phyloP scores from a whole-genome alignment of 2,329 filamentous ascomycete species.

The Phyllosticta citrichinensis region DNA sequence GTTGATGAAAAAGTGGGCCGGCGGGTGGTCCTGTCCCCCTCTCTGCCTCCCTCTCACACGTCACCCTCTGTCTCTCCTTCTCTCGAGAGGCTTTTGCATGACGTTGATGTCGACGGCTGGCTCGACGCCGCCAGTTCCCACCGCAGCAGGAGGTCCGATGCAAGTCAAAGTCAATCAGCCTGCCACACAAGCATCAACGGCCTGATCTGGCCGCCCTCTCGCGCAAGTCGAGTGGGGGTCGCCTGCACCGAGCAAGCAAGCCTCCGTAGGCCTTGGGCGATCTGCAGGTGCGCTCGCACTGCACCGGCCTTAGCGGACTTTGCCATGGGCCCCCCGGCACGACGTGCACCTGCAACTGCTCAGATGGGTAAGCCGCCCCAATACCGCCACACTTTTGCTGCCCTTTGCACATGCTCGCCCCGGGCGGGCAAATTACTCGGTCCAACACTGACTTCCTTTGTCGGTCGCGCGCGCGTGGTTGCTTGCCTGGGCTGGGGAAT shows the following conservation, averaged over 20 bases:
- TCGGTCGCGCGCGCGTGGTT: background rate
- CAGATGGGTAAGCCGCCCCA: background rate
- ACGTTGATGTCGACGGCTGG: background rate
- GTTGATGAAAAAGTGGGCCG: background rate
- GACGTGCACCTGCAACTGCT: background rate
- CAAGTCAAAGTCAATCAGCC: background rate
- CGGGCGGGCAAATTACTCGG: background rate
- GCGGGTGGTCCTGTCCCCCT: background rate
- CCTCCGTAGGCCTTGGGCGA: background rate
- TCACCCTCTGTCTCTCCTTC: background rate
- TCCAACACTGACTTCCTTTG: background rate
- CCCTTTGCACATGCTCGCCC: background rate
- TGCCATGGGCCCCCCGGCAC: too few relatives aligned
- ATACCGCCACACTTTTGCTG: background rate
- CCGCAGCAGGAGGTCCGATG: background rate
- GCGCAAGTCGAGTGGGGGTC: background rate
- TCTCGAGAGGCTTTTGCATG: background rate
- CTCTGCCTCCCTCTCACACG: background rate
- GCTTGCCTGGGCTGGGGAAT: background rate
- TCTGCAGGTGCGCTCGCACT: background rate
- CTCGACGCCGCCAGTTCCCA: background rate
- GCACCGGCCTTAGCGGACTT: background rate
- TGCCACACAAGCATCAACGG: background rate
- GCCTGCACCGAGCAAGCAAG: background rate
- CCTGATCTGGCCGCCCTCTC: background rate